Base-by-base conservation (phyloP, 2,329 filamentous ascomycete genomes). In the Colletotrichum zoysiae region DNA sequence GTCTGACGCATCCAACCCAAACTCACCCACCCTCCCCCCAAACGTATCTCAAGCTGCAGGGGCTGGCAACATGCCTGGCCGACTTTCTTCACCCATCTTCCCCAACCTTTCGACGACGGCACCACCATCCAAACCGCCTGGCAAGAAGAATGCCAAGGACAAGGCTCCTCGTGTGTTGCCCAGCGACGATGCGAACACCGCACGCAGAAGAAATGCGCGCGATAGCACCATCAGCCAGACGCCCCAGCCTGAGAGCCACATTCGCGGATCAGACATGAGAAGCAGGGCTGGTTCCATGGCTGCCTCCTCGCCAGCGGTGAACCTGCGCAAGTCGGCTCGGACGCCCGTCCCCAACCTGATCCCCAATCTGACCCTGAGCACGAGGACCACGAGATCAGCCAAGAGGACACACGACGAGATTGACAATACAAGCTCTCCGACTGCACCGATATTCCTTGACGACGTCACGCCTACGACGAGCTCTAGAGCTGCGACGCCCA, bases 401-500 rank as follows among this genome's bases (percentile, higher is more conserved):
- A 90, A 89, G 84, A 82, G 87, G 68, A 81, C 85, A 38, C 81
- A 86, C 78, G 88, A 90, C 74, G 87, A 89, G 70, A 78, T 84
- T 20, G 88, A 90, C 65, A 83, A 85, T 59, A 81, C 84, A 70
- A 82, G 82, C 70, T 90, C 89, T 58, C 88, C 89, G 2, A 85
- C 85, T 20, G 79, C 84, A 20, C 82, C 84, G 64, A 85, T 84
- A 57, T 86, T 87, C 75, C 82, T 84, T 65, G 81, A 82, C n/a
- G 84, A 87, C 56, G 78, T 81, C 77, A 79, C 85, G 81, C 79
- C 85, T 79, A 73, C 84, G 77, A 81, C 84, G 58, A 85, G 83
- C 75, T 91, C 90, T 42, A 88, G 90, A 75, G 88, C 89, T 67
- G 88, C 84, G 67, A 92, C 90, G 42, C 90, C 90, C 8, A 84